phyloP scores from a whole-genome alignment of 225 moss, liverwort and hornwort genomes.

The Takakia lepidozioides region DNA sequence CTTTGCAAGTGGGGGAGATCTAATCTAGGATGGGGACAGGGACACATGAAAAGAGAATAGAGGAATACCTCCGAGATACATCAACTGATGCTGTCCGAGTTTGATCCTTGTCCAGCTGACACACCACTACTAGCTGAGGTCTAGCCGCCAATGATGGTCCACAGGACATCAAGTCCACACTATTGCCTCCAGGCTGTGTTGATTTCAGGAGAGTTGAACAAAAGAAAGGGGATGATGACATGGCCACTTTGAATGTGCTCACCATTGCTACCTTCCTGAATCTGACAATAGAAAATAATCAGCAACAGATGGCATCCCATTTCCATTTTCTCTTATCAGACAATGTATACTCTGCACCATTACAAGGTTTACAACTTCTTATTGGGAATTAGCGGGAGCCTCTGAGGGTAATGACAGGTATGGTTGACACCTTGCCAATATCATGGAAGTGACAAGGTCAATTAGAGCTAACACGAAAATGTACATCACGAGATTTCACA shows the following conservation, averaged over 20 bases:
- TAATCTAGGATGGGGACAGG: not conserved
- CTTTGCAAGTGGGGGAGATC: not conserved
- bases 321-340: no score
- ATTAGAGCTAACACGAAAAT: no score
- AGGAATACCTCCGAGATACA: slow-evolving; percentile 32
- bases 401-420: no score
- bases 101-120: slow-evolving; percentile 13
- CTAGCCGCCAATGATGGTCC: slow-evolving; percentile 4
- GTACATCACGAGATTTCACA: no score
- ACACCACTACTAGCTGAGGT: slow-evolving; percentile 12
- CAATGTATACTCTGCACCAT: no score
- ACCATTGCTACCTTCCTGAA: slow-evolving; percentile 26
- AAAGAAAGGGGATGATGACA: slow-evolving; percentile 29
- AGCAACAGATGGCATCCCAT: no score
- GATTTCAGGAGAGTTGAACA: slow-evolving; percentile 8
- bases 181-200: slow-evolving; percentile 10
- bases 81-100: slow-evolving; percentile 6
- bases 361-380: no score
- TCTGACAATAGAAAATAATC: slow-evolving; percentile 15
- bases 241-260: slow-evolving; percentile 26
- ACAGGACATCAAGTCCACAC: slow-evolving; percentile 11
- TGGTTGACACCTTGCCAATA: no score
- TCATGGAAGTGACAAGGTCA: no score
- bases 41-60: not conserved
- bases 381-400: no score